These are phyloP conservation scores for Talaromyces sp. DNA, from an alignment of 2,329 filamentous ascomycete species.

Conservation along the genomic window DNA sequence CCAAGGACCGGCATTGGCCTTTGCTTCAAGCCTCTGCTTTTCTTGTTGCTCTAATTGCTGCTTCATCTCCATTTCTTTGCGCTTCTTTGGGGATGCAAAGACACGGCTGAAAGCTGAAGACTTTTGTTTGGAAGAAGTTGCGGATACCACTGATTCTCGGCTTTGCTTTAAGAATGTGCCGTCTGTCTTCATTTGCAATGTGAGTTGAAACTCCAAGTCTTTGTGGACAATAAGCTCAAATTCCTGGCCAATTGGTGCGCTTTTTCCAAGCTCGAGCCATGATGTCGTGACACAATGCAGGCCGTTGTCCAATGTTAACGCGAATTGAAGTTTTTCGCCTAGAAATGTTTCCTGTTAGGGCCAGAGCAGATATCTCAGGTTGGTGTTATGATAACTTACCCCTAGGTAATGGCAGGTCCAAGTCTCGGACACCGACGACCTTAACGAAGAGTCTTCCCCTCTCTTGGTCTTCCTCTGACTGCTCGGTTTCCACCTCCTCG, in stretches of 20 bases:
- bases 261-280: slow-evolving; percentile 87
- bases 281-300: slow-evolving; percentile 96
- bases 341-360: background rate
- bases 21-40: slow-evolving; percentile 58
- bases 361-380: background rate
- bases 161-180: slow-evolving; percentile 61
- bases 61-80: slow-evolving; percentile 85
- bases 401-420: slow-evolving; percentile 84
- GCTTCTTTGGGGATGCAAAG: slow-evolving; percentile 92
- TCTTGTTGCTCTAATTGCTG: slow-evolving; percentile 80
- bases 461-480: slow-evolving; percentile 75
- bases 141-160: slow-evolving; percentile 34
- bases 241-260: slow-evolving; percentile 92
- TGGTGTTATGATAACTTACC: slow-evolving; percentile 57
- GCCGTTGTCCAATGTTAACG: slow-evolving; percentile 94
- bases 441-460: slow-evolving; percentile 93
- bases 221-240: slow-evolving; percentile 97
- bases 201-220: slow-evolving; percentile 97
- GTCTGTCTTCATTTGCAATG: slow-evolving; percentile 89
- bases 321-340: slow-evolving; percentile 92
- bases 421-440: slow-evolving; percentile 95
- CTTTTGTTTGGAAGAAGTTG: slow-evolving; percentile 68
- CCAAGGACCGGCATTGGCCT: slow-evolving; percentile 59
- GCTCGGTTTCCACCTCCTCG: slow-evolving; percentile 63
- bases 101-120: slow-evolving; percentile 86